A percentile compares a stretch with the other conserved stretches of the same genome.
Conservation (phyloP, 169 alveolate species). For the Cryptosporidium canis region DNA sequence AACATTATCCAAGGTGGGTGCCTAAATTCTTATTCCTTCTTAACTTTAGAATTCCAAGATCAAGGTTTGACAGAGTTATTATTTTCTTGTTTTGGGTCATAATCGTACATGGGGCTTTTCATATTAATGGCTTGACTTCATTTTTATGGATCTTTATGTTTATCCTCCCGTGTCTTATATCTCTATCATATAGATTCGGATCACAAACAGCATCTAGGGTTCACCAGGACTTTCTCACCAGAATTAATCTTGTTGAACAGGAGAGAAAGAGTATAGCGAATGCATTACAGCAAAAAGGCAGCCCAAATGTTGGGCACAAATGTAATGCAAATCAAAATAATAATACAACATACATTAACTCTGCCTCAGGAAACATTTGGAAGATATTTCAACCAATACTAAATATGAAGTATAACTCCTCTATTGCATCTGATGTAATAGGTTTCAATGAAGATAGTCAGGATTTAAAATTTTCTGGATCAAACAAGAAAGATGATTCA, state of each 20-base stretch:
- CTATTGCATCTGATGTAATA: background rate
- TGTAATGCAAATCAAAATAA: background rate
- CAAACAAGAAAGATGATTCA: background rate
- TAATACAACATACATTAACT: background rate
- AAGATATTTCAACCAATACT: slow-evolving; percentile 29
- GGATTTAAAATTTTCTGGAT: background rate
- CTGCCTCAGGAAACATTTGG: slow-evolving; percentile 21
- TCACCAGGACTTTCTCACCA: slow-evolving; percentile 36
- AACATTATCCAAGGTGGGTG: slow-evolving; percentile 69
- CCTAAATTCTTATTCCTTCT: slow-evolving; percentile 46
- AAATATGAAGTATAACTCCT: slow-evolving; percentile 3
- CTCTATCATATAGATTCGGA: slow-evolving; percentile 62
- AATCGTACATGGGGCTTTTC: background rate
- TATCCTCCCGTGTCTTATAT: slow-evolving; percentile 7
- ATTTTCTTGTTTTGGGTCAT: slow-evolving; percentile 26
- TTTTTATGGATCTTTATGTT: slow-evolving; percentile 8
- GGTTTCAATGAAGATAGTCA: background rate
- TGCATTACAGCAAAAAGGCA: background rate
- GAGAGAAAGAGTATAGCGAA: slow-evolving; percentile 17
- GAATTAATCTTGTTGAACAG: slow-evolving; percentile 20
- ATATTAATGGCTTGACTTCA: background rate
- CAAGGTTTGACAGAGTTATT: slow-evolving; percentile 24
- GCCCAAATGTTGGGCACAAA: background rate
- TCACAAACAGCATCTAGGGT: slow-evolving; percentile 50
- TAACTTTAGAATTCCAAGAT: slow-evolving; percentile 61